Evolutionary conservation across 2,329 filamentous ascomycete genomes (phyloP), one percentile per base, ranked within the genome.

Genomic region (Fusarium mangiferae): DNA sequence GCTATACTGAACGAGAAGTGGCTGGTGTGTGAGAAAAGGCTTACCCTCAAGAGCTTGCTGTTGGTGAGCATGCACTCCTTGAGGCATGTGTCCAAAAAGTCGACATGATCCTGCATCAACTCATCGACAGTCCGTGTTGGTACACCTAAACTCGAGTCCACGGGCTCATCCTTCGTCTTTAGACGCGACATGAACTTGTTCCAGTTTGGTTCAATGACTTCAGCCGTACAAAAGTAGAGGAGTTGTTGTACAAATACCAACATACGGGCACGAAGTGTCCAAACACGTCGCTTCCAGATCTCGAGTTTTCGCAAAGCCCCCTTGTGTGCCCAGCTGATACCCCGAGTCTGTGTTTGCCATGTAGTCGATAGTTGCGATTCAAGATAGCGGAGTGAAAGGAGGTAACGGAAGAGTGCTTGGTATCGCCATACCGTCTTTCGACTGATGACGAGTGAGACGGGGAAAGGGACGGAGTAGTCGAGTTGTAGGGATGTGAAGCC

Each of bases 1-100:
- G 77, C 33, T 22, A 41, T 58, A 42, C 41, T 44, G 42, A 26
- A 30, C 24, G 51, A 24, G 42, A 17, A 17, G 41, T 42, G 30
- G 22, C 45, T 46, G 38, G 42, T 11, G 36, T 44, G 13, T 30
- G 15, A 45, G 48, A 45, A 18, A 18, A 11, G 28, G 82, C 87
- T 74, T 88, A 98, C 96, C 83, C 94, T 92, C 11, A 99, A 85
- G 12, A 99, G 88, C 84, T 98, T 98, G 80, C 94, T 94, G 82
- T 99, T 98, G 26, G 96, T 99, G 74, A 99, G 88, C 95, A 98
- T 98, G 85, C 96, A 98, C 84, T 98, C 96, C 84, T 98, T 99
- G 78, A 99, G 87, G 81, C 96, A 99, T 8, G 96, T 98, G 78
- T 98, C 96, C 54, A 99, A 85, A 82, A 99, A 99, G 83, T 98